Evolutionary conservation across 176 grass and related monocot genomes (phyloP).

Genomic region (Miscanthus lutarioriparius): DNA sequence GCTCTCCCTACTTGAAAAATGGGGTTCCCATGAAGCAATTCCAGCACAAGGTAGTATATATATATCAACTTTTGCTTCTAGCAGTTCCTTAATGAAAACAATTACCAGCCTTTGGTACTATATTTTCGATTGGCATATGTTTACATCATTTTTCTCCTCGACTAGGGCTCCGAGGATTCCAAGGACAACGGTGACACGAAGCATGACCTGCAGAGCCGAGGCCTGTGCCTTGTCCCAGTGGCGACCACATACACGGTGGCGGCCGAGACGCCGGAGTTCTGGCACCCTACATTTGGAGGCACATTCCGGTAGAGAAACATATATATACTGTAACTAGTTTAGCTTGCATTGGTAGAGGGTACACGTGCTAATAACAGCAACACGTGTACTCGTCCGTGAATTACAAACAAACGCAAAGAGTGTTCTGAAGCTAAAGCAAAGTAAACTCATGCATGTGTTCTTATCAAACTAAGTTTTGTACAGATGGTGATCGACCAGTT

Average conservation of each 20-base stretch:
- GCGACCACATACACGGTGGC: slow-evolving; percentile 84
- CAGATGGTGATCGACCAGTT: slow-evolving; percentile 16
- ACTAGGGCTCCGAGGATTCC: slow-evolving; percentile 47
- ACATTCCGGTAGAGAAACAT: slow-evolving; percentile 65
- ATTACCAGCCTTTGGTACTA: background rate
- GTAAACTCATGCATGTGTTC: slow-evolving; percentile 18
- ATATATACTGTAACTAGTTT: slow-evolving; percentile 17
- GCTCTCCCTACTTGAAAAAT: slow-evolving; percentile 87
- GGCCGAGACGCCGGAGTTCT: slow-evolving; percentile 85
- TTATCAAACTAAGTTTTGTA: slow-evolving; percentile 30
- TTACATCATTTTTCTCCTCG: background rate
- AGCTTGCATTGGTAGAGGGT: slow-evolving; percentile 11
- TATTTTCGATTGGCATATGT: background rate
- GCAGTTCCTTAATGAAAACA: background rate
- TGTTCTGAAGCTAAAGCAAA: slow-evolving; percentile 48
- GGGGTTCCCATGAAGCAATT: slow-evolving; percentile 57
- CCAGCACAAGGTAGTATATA: slow-evolving; percentile 62
- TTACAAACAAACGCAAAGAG: slow-evolving; percentile 18
- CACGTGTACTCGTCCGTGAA: slow-evolving; percentile 27
- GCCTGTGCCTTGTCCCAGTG: slow-evolving; percentile 89
- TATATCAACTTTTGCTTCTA: background rate
- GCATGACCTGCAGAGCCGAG: slow-evolving; percentile 76
- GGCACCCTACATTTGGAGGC: slow-evolving; percentile 93
- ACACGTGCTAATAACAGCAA: slow-evolving; percentile 23
- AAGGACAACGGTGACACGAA: slow-evolving; percentile 52